These are phyloP conservation scores for Suillus decipiens DNA, from an alignment of 768 basidiomycete genomes.

Conservation along the genomic window DNA sequence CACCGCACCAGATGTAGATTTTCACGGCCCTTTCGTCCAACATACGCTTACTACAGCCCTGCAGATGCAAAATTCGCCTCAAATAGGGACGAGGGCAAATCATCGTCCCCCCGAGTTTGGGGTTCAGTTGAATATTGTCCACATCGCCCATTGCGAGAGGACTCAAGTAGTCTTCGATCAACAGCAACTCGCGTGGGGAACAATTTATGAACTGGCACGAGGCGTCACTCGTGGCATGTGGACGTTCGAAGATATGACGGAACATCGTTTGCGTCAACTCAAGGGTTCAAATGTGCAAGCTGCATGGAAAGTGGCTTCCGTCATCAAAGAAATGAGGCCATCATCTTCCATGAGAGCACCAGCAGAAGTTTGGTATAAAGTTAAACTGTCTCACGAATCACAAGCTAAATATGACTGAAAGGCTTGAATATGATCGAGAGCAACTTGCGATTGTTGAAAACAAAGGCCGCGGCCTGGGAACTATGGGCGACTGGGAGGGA, in stretches of 20 bases:
- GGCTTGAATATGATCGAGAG: constrained; percentile 63
- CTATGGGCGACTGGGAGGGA: constrained; percentile 55
- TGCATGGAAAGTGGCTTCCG: constrained; percentile 29
- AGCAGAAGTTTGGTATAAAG: constrained; percentile 25
- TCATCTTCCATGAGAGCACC: constrained; percentile 2
- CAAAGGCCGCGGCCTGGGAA: constrained; percentile 57
- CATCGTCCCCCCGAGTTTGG: constrained; percentile 8
- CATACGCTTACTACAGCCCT: background rate
- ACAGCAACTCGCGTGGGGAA: constrained; percentile 41
- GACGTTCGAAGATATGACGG: constrained; percentile 39
- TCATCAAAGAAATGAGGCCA: constrained; percentile 20
- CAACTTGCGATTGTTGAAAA: constrained; percentile 61
- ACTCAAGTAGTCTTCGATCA: constrained; percentile 37
- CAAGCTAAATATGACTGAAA: constrained; percentile 15
- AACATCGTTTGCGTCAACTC: constrained; percentile 28
- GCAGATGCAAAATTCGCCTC: background rate
- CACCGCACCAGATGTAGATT: background rate
- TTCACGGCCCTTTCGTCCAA: no score
- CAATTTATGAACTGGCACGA: constrained; percentile 47
- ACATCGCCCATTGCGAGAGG: constrained; percentile 34
- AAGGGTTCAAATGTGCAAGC: constrained; percentile 34
- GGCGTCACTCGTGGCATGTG: constrained; percentile 37
- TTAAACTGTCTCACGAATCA: background rate
- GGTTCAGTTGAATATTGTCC: background rate
- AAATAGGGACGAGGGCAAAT: background rate